phyloP scores from a whole-genome alignment of 805 yeast species.

The Wickerhamomyces xylosicus region DNA sequence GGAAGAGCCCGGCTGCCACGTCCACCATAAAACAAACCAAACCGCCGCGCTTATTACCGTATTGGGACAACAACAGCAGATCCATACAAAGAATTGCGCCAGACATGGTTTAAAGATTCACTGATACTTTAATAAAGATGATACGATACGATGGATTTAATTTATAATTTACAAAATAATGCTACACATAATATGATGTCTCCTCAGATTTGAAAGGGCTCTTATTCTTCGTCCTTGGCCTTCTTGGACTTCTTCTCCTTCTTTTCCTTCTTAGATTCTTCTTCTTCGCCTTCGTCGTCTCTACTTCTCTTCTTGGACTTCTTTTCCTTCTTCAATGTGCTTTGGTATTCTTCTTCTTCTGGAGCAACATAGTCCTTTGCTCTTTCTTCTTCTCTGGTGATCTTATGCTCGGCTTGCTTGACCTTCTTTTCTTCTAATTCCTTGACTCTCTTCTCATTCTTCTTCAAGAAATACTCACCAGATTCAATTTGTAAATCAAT shows the following conservation, averaged over 20 bases:
- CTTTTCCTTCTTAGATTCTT: slow-evolving; percentile 18
- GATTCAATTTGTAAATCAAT: slow-evolving; percentile 93
- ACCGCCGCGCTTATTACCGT: neutral
- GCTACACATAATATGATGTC: neutral
- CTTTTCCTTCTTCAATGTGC: slow-evolving; percentile 25
- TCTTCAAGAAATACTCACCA: slow-evolving; percentile 94
- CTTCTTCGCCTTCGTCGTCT: slow-evolving; percentile 19
- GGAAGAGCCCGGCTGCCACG: no score
- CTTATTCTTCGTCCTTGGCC: slow-evolving; percentile 20
- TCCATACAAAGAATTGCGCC: no score
- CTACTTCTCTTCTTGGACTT: slow-evolving; percentile 19
- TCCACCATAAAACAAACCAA: no score
- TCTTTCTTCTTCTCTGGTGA: slow-evolving; percentile 56
- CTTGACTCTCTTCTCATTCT: slow-evolving; percentile 67
- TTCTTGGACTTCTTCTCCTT: slow-evolving; percentile 22
- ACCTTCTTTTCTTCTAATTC: slow-evolving; percentile 69
- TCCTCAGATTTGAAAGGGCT: neutral
- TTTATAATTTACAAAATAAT: neutral
- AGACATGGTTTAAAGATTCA: no score
- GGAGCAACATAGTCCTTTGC: slow-evolving; percentile 81
- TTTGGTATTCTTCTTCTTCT: slow-evolving; percentile 52
- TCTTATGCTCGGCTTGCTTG: slow-evolving; percentile 63
- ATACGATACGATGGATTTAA: neutral
- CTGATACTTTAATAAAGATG: no score
- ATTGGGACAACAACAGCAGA: neutral